These are phyloP conservation scores for Daldinia bambusicola DNA, from an alignment of 495 filamentous ascomycete genomes.

Conservation along the genomic window DNA sequence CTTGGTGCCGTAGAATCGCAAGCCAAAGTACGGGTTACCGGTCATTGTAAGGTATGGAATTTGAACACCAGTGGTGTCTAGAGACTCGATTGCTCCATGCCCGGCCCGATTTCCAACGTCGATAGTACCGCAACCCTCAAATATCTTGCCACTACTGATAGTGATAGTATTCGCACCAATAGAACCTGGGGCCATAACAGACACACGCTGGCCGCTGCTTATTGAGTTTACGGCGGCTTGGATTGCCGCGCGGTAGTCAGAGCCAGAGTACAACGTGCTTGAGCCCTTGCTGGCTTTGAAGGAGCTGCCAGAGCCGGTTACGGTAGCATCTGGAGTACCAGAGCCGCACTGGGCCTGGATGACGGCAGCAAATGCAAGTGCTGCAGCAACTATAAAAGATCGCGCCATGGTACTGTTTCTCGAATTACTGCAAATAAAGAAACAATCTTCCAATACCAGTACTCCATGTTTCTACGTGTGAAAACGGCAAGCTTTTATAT, in stretches of 20 bases:
- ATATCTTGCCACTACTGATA: constrained; percentile 57
- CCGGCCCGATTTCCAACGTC: constrained; percentile 53
- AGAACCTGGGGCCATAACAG: constrained; percentile 68
- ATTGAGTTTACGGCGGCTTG: constrained; percentile 59
- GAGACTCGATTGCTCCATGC: constrained; percentile 56
- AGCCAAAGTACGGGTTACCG: constrained; percentile 59
- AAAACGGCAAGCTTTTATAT: constrained; percentile 7
- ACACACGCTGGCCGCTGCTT: constrained; percentile 64
- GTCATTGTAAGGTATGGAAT: constrained; percentile 60
- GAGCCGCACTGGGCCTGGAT: constrained; percentile 54
- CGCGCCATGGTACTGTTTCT: constrained; percentile 18
- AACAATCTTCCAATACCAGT: neutral
- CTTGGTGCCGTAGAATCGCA: constrained; percentile 56
- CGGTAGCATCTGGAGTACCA: constrained; percentile 52
- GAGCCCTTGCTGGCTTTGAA: constrained; percentile 51
- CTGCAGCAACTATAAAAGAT: constrained; percentile 36
- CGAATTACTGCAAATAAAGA: neutral
- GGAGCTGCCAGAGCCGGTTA: constrained; percentile 52
- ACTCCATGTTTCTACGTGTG: neutral
- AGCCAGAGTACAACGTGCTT: constrained; percentile 51
- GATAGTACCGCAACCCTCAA: constrained; percentile 62
- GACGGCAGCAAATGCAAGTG: constrained; percentile 45
- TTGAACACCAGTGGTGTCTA: constrained; percentile 49
- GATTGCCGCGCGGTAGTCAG: constrained; percentile 58
- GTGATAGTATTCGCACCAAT: constrained; percentile 64